These are phyloP conservation scores for Volvox carteri DNA, from an alignment of 163 green algal genomes.

Conservation along the genomic window DNA sequence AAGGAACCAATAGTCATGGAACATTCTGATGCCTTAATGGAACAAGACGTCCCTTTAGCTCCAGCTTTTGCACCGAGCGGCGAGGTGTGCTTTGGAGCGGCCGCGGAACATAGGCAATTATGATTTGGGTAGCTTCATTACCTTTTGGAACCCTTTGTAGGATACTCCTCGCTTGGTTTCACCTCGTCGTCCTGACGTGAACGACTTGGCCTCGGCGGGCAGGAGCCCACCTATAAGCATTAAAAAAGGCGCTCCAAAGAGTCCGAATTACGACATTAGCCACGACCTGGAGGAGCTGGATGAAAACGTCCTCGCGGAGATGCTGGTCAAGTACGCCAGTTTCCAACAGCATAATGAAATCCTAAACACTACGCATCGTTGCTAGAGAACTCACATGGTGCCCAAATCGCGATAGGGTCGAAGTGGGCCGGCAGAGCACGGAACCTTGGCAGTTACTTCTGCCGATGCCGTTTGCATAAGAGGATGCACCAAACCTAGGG, in stretches of 20 bases:
- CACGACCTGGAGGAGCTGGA: slow-evolving; percentile 34
- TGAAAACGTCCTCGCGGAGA: slow-evolving; percentile 7
- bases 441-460: too few relatives aligned
- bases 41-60: too few relatives aligned
- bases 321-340: slow-evolving; percentile 32
- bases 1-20: background rate
- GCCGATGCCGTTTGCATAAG: too few relatives aligned
- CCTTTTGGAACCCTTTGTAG: background rate
- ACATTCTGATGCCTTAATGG: background rate
- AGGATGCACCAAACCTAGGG: too few relatives aligned
- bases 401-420: too few relatives aligned
- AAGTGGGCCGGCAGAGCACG: too few relatives aligned
- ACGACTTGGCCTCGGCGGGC: background rate
- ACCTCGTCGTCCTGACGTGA: background rate
- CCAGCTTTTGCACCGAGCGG: too few relatives aligned
- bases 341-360: too few relatives aligned
- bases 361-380: too few relatives aligned
- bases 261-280: background rate
- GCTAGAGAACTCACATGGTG: too few relatives aligned
- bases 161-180: background rate
- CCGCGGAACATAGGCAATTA: background rate
- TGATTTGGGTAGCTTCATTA: background rate
- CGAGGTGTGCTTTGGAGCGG: background rate
- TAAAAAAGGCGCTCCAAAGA: background rate
- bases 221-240: slow-evolving; percentile 9